Evolutionary conservation across 225 moss, liverwort and hornwort species (phyloP), one percentile per base, ranked within the genome.

Genomic region (Sphagnum tenellum): DNA sequence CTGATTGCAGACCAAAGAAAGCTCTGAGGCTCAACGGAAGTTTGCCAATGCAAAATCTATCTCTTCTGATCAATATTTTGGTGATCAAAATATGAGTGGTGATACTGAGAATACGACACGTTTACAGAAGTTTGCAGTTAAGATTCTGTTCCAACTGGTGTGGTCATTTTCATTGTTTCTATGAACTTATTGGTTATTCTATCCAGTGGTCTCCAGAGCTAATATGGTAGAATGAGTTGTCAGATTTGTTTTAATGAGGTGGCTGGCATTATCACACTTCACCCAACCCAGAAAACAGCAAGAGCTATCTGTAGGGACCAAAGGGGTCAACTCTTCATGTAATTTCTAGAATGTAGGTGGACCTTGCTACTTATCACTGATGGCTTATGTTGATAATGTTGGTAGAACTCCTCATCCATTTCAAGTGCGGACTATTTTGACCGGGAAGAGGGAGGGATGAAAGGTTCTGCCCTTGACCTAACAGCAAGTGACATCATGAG

Each of bases 401-500:
- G 74, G 50, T 77, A 96, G 96, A 92, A 88, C 73, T 92, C 92
- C 60, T 89, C 84, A 10, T 74, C 96, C 57, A 96, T 96, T 63
- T 96, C 96, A 75, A 96, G 96, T 78, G 96, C 88, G 45, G 96
- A 91, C 60, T 96, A 86, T 79, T 92, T 96, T 69, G 96, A 96
- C 74, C 86, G 92, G 57, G 89, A 90, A 11, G 92, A 92, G 75
- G 77, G 69, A 65, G 70, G 70, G 71, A 80, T 78, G 50, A 70
- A 72, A 61, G 81, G 79, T 63, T 88, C 88, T 60, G 79, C 86
- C 64, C 79, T 87, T 63, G 96, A 96, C 72, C 57, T 88, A 14
- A 88, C 88, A 58, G 92, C 96, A 69, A 90, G 89, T 73, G 96
- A 96, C 67, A 79, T 96, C 48, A 84, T 96, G 89, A 88, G 78